These are phyloP conservation scores for Candida stauntonica DNA, from an alignment of 805 yeast genomes.

Conservation along the genomic window DNA sequence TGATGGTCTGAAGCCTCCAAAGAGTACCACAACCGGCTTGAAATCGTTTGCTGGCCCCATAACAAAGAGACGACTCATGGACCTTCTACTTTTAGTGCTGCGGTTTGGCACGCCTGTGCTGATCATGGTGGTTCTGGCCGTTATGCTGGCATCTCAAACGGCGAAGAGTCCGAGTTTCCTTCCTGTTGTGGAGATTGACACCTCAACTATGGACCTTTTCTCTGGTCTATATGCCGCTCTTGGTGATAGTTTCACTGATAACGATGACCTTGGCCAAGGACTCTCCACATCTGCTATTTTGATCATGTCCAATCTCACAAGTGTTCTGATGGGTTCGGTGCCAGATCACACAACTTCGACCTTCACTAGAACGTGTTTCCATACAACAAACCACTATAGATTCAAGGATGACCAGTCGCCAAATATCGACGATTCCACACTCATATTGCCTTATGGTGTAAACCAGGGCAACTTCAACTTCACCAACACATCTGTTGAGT, in stretches of 20 bases:
- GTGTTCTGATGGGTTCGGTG: slow-evolving; percentile 10
- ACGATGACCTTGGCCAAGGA: slow-evolving; percentile 21
- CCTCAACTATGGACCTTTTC: slow-evolving; percentile 49
- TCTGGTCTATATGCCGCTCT: slow-evolving; percentile 45
- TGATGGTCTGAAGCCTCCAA: background rate
- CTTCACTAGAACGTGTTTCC: slow-evolving; percentile 11
- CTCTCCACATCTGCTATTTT: slow-evolving; percentile 14
- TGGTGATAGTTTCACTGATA: slow-evolving; percentile 29
- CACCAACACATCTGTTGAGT: slow-evolving; percentile 8
- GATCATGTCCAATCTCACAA: slow-evolving; percentile 12
- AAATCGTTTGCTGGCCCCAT: background rate
- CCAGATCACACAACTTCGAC: slow-evolving; percentile 9
- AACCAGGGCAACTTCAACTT: slow-evolving; percentile 10
- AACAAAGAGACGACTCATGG: background rate
- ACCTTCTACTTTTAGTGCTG: background rate
- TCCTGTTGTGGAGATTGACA: slow-evolving; percentile 35
- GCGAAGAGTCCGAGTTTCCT: slow-evolving; percentile 3
- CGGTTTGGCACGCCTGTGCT: slow-evolving; percentile 8
- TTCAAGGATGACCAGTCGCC: slow-evolving; percentile 1
- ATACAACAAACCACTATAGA: slow-evolving; percentile 8
- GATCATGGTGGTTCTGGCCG: slow-evolving; percentile 6
- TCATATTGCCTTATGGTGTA: slow-evolving; percentile 3
- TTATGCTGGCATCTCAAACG: slow-evolving; percentile 15
- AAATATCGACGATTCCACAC: background rate
- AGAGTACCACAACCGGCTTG: background rate